Conservation (phyloP, 108 stramenopile genomes). For the Poteriospumella lacustris region DNA sequence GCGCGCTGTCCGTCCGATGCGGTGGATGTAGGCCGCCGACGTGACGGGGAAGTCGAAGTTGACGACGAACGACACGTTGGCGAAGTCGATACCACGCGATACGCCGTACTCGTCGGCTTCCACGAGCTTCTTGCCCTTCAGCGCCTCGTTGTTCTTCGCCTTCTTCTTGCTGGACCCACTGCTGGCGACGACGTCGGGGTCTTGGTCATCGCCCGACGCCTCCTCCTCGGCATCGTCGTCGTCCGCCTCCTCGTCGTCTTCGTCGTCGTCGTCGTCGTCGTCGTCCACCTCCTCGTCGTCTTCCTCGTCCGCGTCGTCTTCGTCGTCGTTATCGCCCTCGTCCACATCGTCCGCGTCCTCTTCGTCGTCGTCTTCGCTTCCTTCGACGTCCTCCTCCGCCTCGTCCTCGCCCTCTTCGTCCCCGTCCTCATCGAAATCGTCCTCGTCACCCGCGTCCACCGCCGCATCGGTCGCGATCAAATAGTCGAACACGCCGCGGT, state of each 20-base stretch:
- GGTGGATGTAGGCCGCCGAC: slow-evolving; percentile 81
- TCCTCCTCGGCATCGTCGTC: slow-evolving; percentile 45
- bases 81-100: slow-evolving; percentile 89
- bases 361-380: no score
- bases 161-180: no score
- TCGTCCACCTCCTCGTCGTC: slow-evolving; percentile 33
- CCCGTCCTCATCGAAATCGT: slow-evolving; percentile 1
- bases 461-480: slow-evolving; percentile 90
- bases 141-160: slow-evolving; percentile 20
- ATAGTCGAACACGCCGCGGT: slow-evolving; percentile 96
- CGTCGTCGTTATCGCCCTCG: no score
- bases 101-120: slow-evolving; percentile 72
- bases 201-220: no score
- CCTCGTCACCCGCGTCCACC: slow-evolving; percentile 53
- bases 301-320: slow-evolving; percentile 46
- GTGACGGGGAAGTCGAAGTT: slow-evolving; percentile 92
- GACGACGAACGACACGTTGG: slow-evolving; percentile 77
- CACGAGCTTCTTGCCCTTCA: no score
- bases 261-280: slow-evolving; percentile 30
- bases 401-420: no score
- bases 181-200: no score
- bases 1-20: slow-evolving; percentile 94
- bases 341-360: no score
- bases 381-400: no score
- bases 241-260: slow-evolving; percentile 44